Percentiles rank a stretch among this genome's conserved stretches.
Evolutionary conservation across 2,329 filamentous ascomycete genomes (phyloP).

Genomic region (Albophoma yamanashiensis): DNA sequence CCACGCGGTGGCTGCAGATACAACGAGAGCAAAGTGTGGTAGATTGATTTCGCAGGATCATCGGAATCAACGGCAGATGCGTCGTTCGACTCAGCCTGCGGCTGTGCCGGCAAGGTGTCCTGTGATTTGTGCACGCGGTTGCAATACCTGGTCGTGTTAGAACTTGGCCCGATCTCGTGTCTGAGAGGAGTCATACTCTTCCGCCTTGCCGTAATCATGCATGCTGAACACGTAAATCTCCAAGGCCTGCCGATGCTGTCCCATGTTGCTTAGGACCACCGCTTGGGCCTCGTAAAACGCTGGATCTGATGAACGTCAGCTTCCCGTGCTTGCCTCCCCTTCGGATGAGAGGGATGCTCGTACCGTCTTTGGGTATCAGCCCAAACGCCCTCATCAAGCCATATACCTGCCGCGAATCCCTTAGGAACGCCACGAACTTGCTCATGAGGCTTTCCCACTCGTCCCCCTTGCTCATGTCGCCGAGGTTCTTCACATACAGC

Average conservation of each 20-base stretch:
- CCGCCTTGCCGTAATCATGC: slow-evolving; percentile 75
- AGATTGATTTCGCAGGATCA: slow-evolving; percentile 64
- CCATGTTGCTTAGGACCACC: slow-evolving; percentile 88
- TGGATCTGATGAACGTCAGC: slow-evolving; percentile 45
- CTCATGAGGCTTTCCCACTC: slow-evolving; percentile 49
- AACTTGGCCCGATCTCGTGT: not conserved
- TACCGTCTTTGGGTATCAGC: slow-evolving; percentile 70
- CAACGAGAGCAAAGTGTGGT: slow-evolving; percentile 79
- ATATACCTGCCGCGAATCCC: slow-evolving; percentile 63
- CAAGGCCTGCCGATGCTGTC: slow-evolving; percentile 88
- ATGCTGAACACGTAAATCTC: slow-evolving; percentile 97
- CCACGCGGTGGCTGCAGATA: slow-evolving; percentile 75
- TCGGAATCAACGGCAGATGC: slow-evolving; percentile 25
- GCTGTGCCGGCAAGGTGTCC: slow-evolving; percentile 27
- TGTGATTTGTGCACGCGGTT: slow-evolving; percentile 67
- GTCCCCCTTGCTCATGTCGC: slow-evolving; percentile 28
- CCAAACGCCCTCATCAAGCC: slow-evolving; percentile 68
- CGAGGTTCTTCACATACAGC: slow-evolving; percentile 50
- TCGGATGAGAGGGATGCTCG: slow-evolving; percentile 11
- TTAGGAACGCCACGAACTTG: slow-evolving; percentile 65
- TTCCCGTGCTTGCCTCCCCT: not conserved
- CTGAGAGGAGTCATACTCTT: slow-evolving; percentile 55
- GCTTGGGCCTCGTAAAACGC: slow-evolving; percentile 84
- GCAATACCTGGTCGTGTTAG: slow-evolving; percentile 55
- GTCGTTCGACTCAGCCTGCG: slow-evolving; percentile 21